Percentiles rank a stretch among this genome's conserved stretches.
phyloP scores from a whole-genome alignment of 2,329 filamentous ascomycete species.

The Alternaria sp. region DNA sequence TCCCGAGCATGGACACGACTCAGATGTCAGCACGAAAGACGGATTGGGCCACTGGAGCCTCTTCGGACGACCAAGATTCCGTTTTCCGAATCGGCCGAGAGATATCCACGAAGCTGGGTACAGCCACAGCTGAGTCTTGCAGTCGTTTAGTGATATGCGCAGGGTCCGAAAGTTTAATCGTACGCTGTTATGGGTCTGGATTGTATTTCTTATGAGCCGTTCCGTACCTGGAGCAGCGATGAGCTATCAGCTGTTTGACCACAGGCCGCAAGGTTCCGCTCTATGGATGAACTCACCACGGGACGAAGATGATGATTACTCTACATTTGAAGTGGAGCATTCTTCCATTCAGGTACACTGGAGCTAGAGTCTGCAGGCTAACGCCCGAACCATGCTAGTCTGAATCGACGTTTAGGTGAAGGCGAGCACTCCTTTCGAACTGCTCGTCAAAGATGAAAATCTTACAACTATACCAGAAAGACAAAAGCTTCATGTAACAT shows the following conservation, averaged over 20 bases:
- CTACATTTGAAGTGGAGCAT: constrained; percentile 28
- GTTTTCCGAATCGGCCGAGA: background rate
- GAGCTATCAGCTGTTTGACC: constrained; percentile 36
- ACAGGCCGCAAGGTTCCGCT: constrained; percentile 23
- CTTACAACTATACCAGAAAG: constrained; percentile 13
- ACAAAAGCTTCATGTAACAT: constrained; percentile 27
- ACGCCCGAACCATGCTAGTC: background rate
- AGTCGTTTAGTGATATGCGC: constrained; percentile 14
- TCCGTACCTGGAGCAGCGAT: constrained; percentile 15
- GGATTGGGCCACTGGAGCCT: background rate
- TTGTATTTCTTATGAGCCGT: constrained; percentile 20
- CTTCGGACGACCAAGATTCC: background rate
- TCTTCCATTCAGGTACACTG: constrained; percentile 10
- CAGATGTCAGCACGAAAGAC: constrained; percentile 15
- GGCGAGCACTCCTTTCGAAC: too few species aligned
- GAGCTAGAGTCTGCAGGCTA: background rate
- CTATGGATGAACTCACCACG: constrained; percentile 29
- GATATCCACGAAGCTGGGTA: background rate
- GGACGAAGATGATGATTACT: constrained; percentile 32
- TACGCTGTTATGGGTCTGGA: constrained; percentile 15
- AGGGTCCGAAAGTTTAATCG: constrained; percentile 31
- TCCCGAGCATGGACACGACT: constrained; percentile 29
- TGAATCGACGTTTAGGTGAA: constrained; percentile 8
- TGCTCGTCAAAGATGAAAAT: background rate
- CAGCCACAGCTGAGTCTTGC: background rate